Conservation (phyloP, 192 early-diverging fungal genomes). For the Anaeromyces robustus region DNA sequence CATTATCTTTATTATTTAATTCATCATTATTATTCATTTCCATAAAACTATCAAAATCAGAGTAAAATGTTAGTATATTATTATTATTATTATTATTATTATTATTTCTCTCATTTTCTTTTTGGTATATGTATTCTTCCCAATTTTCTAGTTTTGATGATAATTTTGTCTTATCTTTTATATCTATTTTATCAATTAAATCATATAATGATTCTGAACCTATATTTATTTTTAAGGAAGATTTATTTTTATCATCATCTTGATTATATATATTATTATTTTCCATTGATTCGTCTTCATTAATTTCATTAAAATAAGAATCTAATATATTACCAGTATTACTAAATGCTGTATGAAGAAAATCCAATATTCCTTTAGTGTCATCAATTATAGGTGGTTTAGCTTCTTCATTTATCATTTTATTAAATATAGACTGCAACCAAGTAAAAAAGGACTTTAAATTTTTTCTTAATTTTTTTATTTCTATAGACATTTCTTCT, state of each 20-base stretch:
- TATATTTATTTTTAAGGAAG: background rate
- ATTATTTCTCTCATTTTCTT: background rate
- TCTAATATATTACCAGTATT: background rate
- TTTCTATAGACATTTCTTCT: background rate
- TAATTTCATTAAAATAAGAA: background rate
- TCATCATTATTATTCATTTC: background rate
- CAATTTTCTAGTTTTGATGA: background rate
- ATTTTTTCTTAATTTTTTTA: background rate
- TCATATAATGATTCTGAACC: background rate
- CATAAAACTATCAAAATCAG: background rate
- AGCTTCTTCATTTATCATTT: background rate
- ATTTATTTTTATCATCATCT: background rate
- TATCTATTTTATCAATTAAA: background rate
- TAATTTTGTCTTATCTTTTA: background rate
- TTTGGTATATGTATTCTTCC: background rate
- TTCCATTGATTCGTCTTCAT: background rate
- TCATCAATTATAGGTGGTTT: background rate
- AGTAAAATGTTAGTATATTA: background rate
- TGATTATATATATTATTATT: background rate
- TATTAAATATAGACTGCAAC: background rate
- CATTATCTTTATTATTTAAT: background rate
- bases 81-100: background rate
- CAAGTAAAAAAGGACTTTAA: background rate
- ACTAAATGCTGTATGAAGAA: background rate
- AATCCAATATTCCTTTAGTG: background rate